These are phyloP conservation scores for Toxicodendron radicans DNA, from an alignment of 345 rosid species.

Conservation along the genomic window DNA sequence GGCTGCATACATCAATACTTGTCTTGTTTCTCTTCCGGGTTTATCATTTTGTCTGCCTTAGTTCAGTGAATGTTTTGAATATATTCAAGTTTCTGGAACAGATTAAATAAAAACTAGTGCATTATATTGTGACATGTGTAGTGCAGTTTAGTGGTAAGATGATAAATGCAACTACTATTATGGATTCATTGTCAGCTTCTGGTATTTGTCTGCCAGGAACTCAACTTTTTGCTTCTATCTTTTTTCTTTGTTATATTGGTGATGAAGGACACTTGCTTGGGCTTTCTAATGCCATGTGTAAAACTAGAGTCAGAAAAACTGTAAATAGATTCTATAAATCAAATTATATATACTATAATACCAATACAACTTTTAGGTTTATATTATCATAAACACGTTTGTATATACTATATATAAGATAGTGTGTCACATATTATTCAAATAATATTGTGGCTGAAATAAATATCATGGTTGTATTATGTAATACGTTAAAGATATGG, in stretches of 20 bases:
- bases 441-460: no score
- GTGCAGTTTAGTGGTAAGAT: constrained; percentile 7
- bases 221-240: neutral
- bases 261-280: neutral
- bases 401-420: no score
- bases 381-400: no score
- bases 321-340: neutral
- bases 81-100: neutral
- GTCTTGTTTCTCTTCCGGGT: neutral
- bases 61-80: neutral
- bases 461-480: no score
- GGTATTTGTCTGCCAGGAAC: constrained; percentile 15
- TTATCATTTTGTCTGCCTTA: neutral
- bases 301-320: neutral
- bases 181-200: constrained; percentile 29
- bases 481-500: no score
- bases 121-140: constrained; percentile 6
- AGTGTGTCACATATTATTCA: no score
- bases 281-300: neutral
- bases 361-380: no score
- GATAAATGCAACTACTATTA: constrained; percentile 18
- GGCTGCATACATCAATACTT: neutral
- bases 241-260: neutral
- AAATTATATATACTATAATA: no score
- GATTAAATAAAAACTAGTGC: neutral